Base-by-base conservation (phyloP, 192 early-diverging fungal species). In the Thamnidium elegans region DNA sequence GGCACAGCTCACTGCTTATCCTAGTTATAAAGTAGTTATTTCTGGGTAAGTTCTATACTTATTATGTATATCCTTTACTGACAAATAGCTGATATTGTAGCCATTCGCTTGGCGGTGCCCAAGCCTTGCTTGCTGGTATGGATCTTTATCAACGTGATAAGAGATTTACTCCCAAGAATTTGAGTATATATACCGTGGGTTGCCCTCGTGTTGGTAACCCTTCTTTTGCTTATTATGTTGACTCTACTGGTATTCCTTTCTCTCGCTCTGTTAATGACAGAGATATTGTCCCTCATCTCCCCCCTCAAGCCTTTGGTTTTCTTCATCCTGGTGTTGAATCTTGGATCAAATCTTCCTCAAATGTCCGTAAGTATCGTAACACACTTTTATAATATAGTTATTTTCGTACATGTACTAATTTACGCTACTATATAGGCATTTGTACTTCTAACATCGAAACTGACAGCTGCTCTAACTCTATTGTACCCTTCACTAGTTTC, bases 221-320 rank as follows among this genome's bases (percentile, higher is more conserved):
- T 11, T 32, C 39, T 45, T 72, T 68, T 50, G 51, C 59, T 13
- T 56, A 58, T 17, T 74, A 74, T 30, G 54, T 59, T 21, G 32
- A 50, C 9, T 30, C 45, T 50, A 66, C 67, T 14, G 63, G 53
- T 39, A 58, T 74, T 50, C 45, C 43, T n/a, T 23, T 48, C 26
- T 21, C 52, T 3, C 72, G 72, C 17, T 36, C 59, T 19, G 67
- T 69, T 14, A 50, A 74, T 21, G 44, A 69, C 4, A 36, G 63
- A 17, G 72, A 74, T 59, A 69, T 72, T 62, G 63, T 72, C 31
- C 58, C 70, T 3, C 58, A 65, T 66, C 47, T 72, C 3, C 70
- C 70, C 14, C 52, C 70, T 26, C 48, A 60, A 30, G 7, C 30
- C 13, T 55, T 60, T 3, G 70, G 52, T 36, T 72, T 60, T 46